Evolutionary conservation across 2,329 filamentous ascomycete genomes (phyloP), one percentile per base, ranked within the genome.

Genomic region (Aspergillus carbonarius): DNA sequence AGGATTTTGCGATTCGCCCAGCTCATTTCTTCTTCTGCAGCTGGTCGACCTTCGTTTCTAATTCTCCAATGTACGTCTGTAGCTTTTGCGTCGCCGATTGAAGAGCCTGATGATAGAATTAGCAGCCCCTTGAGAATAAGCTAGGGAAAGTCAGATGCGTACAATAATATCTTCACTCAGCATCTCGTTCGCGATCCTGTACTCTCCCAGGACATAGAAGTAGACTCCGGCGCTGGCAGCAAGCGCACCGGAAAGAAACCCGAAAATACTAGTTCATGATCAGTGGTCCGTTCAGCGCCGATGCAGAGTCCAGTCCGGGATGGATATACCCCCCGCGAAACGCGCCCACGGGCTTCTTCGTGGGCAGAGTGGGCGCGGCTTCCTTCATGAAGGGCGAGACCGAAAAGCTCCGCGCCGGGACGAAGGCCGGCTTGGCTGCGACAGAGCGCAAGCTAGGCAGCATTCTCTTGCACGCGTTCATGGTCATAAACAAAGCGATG

Each of bases 161-260:
- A 97, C 93, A 78, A 93, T 93, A 75, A 98, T 96, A 78, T 98
- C 93, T 79, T 96, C 92, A 61, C 89, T 93, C 78, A 98, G 81
- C 72, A 97, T 84, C 79, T 96, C 91, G 80, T 97, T 98, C 67
- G 92, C 91, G 44, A 92, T 83, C 79, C 92, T 92, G 82, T 97
- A 98, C 77, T 98, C 93, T 74, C 93, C 87, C 68, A 98, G 80
- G 66, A 96, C 85, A 76, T 98, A 98, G 76, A 91, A 92, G 81
- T 97, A 98, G 68, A 96, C 89, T 59, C 86, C 88, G 54, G 84
- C 85, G 69, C 92, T 92, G 46, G 93, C 88, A 54, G 92, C 81
- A 48, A 90, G 88, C 62, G 90, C 88, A 65, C 93, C 93, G 63
- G 95, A 82, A 52, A 98, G 87, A 82, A 98, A 98, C 54, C 93